Conservation (phyloP, 1,284 basidiomycete genomes). For the Puccinia coronata region DNA sequence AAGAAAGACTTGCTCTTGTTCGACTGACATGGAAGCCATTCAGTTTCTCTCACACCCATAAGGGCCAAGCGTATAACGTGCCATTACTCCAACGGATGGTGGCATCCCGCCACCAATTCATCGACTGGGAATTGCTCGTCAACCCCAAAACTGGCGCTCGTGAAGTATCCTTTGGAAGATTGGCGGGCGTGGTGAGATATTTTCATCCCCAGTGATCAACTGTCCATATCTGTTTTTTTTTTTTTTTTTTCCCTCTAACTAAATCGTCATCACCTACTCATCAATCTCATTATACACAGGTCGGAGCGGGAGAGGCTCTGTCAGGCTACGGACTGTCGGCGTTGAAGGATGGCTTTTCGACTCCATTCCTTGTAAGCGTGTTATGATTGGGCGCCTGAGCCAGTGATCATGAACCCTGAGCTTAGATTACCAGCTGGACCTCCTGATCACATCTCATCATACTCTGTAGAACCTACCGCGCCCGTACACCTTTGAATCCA, state of each 20-base stretch:
- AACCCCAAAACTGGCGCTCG: conserved; percentile 67
- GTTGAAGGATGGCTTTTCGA: conserved; percentile 73
- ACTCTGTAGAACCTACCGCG: conserved; percentile 81
- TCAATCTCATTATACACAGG: conserved; percentile 62
- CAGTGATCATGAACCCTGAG: too few species aligned
- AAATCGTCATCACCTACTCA: neutral
- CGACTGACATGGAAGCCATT: too few species aligned
- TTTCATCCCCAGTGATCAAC: neutral
- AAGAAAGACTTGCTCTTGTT: too few species aligned
- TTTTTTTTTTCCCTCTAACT: conserved; percentile 61
- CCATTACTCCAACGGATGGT: conserved; percentile 71
- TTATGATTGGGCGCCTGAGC: neutral
- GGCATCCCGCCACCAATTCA: conserved; percentile 60
- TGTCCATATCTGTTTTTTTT: neutral
- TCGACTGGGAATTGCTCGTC: conserved; percentile 82
- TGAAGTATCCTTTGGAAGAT: conserved; percentile 56
- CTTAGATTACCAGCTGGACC: too few species aligned
- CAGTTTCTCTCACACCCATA: conserved; percentile 90
- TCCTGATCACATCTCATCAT: too few species aligned
- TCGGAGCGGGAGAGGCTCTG: conserved; percentile 76
- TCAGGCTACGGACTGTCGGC: conserved; percentile 75
- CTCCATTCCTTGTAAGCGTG: conserved; percentile 72
- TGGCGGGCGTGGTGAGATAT: conserved; percentile 78
- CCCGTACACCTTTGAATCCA: conserved; percentile 71
- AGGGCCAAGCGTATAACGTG: conserved; percentile 78